Evolutionary conservation across 1,139 yeast species (phyloP).

Genomic region (Debaryomyces coudertii): DNA sequence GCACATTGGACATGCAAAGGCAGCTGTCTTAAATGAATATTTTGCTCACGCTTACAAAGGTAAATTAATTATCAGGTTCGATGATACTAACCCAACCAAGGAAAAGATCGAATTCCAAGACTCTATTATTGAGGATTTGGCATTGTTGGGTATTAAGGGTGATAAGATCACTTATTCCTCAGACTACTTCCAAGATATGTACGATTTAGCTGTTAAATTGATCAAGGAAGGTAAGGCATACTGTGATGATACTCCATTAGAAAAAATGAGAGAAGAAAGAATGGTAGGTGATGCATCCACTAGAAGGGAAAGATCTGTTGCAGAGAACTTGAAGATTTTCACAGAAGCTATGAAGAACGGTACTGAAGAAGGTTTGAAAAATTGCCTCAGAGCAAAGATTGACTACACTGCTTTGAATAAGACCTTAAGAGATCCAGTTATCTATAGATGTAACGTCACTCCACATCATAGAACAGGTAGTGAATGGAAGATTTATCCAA

Average conservation of each 20-base stretch:
- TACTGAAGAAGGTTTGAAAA: slow-evolving; percentile 79
- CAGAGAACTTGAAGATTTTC: slow-evolving; percentile 78
- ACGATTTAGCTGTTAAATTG: slow-evolving; percentile 72
- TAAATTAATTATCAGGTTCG: slow-evolving; percentile 86
- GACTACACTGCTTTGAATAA: slow-evolving; percentile 84
- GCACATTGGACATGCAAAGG: slow-evolving; percentile 90
- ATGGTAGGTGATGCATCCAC: slow-evolving; percentile 86
- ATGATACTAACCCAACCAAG: slow-evolving; percentile 91
- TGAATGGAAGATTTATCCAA: slow-evolving; percentile 88
- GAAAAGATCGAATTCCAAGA: slow-evolving; percentile 87
- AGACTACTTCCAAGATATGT: slow-evolving; percentile 84
- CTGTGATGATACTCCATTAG: slow-evolving; percentile 88
- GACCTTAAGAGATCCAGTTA: slow-evolving; percentile 90
- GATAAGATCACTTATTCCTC: slow-evolving; percentile 81
- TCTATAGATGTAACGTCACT: slow-evolving; percentile 87
- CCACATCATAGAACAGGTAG: slow-evolving; percentile 94
- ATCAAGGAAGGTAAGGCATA: slow-evolving; percentile 91
- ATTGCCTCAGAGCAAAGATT: slow-evolving; percentile 89
- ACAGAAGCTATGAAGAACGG: slow-evolving; percentile 84
- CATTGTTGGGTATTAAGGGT: slow-evolving; percentile 82
- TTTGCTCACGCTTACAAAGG: slow-evolving; percentile 91
- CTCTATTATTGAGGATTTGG: slow-evolving; percentile 81
- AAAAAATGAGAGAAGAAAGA: slow-evolving; percentile 92
- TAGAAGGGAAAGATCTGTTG: slow-evolving; percentile 85
- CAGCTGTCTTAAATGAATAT: slow-evolving; percentile 86